phyloP scores from a whole-genome alignment of 192 early-diverging fungal species.

The Rhizoclosmatium sp. region DNA sequence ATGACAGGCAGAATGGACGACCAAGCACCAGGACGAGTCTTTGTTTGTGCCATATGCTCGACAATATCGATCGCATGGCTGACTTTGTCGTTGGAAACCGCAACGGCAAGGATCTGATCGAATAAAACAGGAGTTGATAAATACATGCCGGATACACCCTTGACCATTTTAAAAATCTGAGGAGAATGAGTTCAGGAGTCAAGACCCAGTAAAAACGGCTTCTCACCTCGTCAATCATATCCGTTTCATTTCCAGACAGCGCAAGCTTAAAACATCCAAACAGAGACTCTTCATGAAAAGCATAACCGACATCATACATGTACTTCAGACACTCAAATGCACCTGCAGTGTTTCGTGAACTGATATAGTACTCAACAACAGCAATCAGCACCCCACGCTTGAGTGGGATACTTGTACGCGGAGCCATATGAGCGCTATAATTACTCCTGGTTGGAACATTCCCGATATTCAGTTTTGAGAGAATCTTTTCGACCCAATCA shows the following conservation, averaged over 20 bases:
- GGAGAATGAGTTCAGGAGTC: not conserved
- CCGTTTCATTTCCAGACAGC: slow-evolving; percentile 8
- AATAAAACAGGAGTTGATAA: slow-evolving; percentile 19
- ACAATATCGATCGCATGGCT: slow-evolving; percentile 30
- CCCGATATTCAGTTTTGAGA: slow-evolving; percentile 12
- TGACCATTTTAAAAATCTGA: slow-evolving; percentile 38
- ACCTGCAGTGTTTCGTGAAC: not conserved
- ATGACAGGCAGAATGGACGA: slow-evolving; percentile 32
- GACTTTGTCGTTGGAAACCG: slow-evolving; percentile 6
- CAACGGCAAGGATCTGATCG: slow-evolving; percentile 12
- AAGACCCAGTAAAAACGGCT: not conserved
- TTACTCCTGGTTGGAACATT: slow-evolving; percentile 14
- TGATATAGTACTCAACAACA: not conserved
- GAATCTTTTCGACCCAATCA: slow-evolving; percentile 3
- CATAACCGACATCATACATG: slow-evolving; percentile 31
- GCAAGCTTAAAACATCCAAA: slow-evolving; percentile 21
- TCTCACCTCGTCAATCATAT: slow-evolving; percentile 22
- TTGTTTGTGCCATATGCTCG: slow-evolving; percentile 36
- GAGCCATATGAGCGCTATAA: slow-evolving; percentile 1
- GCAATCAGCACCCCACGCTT: slow-evolving; percentile 4
- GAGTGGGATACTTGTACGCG: slow-evolving; percentile 2
- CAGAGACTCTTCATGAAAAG: slow-evolving; percentile 21
- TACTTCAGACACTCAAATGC: slow-evolving; percentile 20
- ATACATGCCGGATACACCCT: not conserved
- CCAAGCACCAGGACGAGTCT: slow-evolving; percentile 23